A percentile compares a stretch with the other conserved stretches of the same genome.
Evolutionary conservation across 2,329 filamentous ascomycete genomes (phyloP).

Genomic region (Xylaria sp.): DNA sequence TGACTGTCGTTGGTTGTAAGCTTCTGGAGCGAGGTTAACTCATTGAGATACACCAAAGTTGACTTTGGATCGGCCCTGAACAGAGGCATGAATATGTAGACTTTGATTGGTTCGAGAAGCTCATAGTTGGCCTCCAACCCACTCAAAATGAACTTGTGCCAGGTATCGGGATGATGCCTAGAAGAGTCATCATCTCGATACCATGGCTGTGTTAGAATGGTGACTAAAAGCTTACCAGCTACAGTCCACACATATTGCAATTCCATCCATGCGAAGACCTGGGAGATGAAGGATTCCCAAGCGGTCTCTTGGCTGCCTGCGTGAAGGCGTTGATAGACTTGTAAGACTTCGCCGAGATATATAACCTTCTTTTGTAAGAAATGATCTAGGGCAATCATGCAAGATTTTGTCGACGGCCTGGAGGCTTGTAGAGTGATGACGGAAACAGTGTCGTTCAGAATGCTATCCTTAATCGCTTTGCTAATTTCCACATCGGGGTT

Average conservation of each 20-base stretch:
- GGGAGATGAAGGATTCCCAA: constrained; percentile 64
- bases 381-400: constrained; percentile 73
- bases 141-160: constrained; percentile 67
- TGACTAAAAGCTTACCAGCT: constrained; percentile 70
- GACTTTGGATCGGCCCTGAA: constrained; percentile 68
- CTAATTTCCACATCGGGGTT: constrained; percentile 59
- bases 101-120: constrained; percentile 71
- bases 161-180: constrained; percentile 56
- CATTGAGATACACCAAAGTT: constrained; percentile 67
- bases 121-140: constrained; percentile 61
- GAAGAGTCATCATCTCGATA: constrained; percentile 46
- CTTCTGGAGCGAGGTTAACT: constrained; percentile 64
- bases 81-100: constrained; percentile 71
- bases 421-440: constrained; percentile 70
- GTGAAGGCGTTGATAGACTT: constrained; percentile 54
- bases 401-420: constrained; percentile 74
- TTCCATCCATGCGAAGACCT: constrained; percentile 66
- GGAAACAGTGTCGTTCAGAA: constrained; percentile 65
- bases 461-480: constrained; percentile 54
- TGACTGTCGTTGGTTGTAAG: constrained; percentile 57
- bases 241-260: constrained; percentile 68
- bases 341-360: constrained; percentile 57
- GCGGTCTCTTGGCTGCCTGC: constrained; percentile 45
- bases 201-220: constrained; percentile 63
- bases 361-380: constrained; percentile 71